Evolutionary conservation across 2,329 filamentous ascomycete genomes (phyloP).

Genomic region (Fusarium sterilihyphosum): DNA sequence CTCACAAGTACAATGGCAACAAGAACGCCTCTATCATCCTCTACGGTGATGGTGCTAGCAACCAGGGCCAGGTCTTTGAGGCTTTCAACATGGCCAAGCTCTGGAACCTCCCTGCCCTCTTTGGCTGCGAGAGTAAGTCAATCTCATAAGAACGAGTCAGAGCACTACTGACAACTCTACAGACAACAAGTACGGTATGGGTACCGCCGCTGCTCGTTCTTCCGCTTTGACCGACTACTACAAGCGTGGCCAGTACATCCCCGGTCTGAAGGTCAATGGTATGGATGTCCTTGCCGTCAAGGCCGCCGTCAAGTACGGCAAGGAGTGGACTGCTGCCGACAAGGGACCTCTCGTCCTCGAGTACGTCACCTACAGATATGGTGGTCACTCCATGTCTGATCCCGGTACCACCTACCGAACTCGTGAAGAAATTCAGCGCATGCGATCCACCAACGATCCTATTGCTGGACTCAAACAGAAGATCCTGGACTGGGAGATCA

Average conservation of each 20-base stretch:
- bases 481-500: constrained; percentile 94
- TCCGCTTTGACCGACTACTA: constrained; percentile 99
- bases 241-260: constrained; percentile 99
- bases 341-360: constrained; percentile 96
- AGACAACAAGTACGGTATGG: constrained; percentile 99
- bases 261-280: constrained; percentile 98
- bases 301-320: constrained; percentile 93
- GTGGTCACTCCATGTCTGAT: constrained; percentile 99
- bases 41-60: constrained; percentile 98
- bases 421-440: constrained; percentile 99
- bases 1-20: constrained; percentile 91
- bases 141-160: neutral
- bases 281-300: constrained; percentile 99
- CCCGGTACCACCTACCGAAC: constrained; percentile 99
- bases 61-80: constrained; percentile 99
- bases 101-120: constrained; percentile 95
- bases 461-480: constrained; percentile 99
- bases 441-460: constrained; percentile 98
- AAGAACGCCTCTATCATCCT: constrained; percentile 89
- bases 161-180: constrained; percentile 14
- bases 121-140: constrained; percentile 94
- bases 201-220: constrained; percentile 92
- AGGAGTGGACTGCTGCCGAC: constrained; percentile 82
- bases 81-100: constrained; percentile 99
- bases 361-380: constrained; percentile 99